phyloP scores from a whole-genome alignment of 441 rosid species.

The Gossypium aridum region DNA sequence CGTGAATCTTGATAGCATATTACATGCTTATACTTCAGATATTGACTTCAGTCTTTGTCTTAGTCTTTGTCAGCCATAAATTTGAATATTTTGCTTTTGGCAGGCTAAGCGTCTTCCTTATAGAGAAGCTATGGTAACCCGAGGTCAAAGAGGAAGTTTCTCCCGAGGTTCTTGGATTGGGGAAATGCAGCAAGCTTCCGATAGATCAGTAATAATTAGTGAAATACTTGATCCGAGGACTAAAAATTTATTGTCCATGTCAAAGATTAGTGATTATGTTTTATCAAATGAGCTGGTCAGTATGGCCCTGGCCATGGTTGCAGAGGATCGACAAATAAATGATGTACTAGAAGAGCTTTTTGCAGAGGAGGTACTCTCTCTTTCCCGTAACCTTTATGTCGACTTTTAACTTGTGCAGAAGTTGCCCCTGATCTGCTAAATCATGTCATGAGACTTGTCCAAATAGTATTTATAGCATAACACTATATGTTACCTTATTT shows the following conservation, averaged over 20 bases:
- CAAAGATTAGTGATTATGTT: conserved; percentile 71
- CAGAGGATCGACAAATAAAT: conserved; percentile 73
- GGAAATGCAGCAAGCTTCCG: conserved; percentile 80
- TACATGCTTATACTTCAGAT: background rate
- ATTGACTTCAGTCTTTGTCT: background rate
- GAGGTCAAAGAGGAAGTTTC: conserved; percentile 37
- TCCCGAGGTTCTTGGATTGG: conserved; percentile 69
- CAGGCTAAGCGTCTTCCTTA: conserved; percentile 72
- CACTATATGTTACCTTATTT: background rate
- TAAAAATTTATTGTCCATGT: conserved; percentile 55
- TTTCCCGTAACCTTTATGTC: conserved; percentile 1
- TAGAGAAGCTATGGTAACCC: conserved; percentile 35
- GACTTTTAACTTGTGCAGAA: background rate
- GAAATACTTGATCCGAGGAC: conserved; percentile 77
- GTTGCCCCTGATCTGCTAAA: background rate
- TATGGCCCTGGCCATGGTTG: conserved; percentile 83
- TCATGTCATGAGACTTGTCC: background rate
- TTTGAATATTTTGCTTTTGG: conserved; percentile 9
- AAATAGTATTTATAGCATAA: background rate
- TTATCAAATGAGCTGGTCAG: conserved; percentile 74
- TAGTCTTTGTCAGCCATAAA: background rate
- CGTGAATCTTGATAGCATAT: background rate
- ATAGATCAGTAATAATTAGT: conserved; percentile 60
- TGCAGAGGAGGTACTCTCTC: conserved; percentile 57
- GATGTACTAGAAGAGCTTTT: conserved; percentile 65